These are phyloP conservation scores for Eucalyptus marginata DNA, from an alignment of 345 rosid genomes.

Conservation along the genomic window DNA sequence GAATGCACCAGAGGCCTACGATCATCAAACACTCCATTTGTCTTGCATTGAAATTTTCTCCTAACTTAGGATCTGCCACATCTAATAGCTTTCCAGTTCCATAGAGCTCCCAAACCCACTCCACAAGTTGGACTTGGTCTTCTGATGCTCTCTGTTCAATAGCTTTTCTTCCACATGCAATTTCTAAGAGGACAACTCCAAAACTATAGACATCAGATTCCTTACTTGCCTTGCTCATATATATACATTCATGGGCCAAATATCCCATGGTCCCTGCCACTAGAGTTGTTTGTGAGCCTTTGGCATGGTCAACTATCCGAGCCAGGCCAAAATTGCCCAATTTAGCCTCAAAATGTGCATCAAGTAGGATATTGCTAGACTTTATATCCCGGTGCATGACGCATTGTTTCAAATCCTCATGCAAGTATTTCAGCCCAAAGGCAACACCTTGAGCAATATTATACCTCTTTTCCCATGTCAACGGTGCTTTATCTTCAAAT, in stretches of 20 bases:
- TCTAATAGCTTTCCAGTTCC: not conserved
- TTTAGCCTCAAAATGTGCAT: constrained; percentile 7
- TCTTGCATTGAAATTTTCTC: not conserved
- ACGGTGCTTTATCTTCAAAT: not conserved
- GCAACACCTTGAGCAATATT: not conserved
- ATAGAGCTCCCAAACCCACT: not conserved
- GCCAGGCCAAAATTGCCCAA: constrained; percentile 31
- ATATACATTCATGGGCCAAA: not conserved
- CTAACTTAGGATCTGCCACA: not conserved
- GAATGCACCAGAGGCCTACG: not conserved
- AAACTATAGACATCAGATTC: not conserved
- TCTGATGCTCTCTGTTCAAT: not conserved
- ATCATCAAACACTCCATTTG: not conserved
- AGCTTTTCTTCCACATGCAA: not conserved
- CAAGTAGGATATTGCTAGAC: constrained; percentile 13
- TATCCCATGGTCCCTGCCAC: not conserved
- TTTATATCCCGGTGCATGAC: constrained; percentile 20
- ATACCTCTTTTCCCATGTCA: constrained; percentile 2
- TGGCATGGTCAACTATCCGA: constrained; percentile 13
- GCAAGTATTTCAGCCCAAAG: not conserved
- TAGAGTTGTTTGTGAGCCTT: constrained; percentile 1
- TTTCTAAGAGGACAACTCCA: not conserved
- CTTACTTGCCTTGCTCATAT: not conserved
- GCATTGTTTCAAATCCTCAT: constrained; percentile 8
- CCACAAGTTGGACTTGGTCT: not conserved